Conservation (phyloP, 805 yeast species). For the Pichia californica region DNA sequence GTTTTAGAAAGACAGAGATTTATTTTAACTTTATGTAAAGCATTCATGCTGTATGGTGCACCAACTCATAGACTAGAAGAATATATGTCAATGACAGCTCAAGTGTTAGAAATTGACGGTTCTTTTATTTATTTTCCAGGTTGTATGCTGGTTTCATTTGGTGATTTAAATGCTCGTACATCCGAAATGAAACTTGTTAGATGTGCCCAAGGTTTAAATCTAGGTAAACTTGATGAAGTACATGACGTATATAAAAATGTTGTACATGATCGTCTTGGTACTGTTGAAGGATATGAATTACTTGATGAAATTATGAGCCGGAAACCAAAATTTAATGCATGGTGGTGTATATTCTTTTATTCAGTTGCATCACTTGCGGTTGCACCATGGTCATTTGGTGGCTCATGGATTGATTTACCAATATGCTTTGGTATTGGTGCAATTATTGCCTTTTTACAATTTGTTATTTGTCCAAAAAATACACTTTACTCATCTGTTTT, state of each 20-base stretch:
- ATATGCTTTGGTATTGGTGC: conserved; percentile 73
- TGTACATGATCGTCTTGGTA: conserved; percentile 82
- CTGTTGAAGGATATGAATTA: conserved; percentile 73
- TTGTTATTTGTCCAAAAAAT: conserved; percentile 72
- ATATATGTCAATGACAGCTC: conserved; percentile 84
- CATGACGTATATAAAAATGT: conserved; percentile 84
- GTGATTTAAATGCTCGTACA: conserved; percentile 90
- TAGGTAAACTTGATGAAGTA: conserved; percentile 72
- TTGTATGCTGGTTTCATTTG: conserved; percentile 89
- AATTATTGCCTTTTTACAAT: conserved; percentile 79
- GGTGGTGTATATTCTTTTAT: conserved; percentile 72
- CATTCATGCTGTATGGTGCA: conserved; percentile 90
- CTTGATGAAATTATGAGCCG: conserved; percentile 61
- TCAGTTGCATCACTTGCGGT: conserved; percentile 78
- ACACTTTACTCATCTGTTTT: conserved; percentile 82
- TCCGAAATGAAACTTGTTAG: conserved; percentile 88
- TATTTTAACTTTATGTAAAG: conserved; percentile 77
- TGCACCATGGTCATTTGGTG: conserved; percentile 82
- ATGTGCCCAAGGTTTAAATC: conserved; percentile 81
- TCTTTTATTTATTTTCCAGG: conserved; percentile 92
- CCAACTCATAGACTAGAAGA: conserved; percentile 95
- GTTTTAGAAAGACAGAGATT: conserved; percentile 82
- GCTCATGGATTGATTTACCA: conserved; percentile 86
- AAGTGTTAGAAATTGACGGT: conserved; percentile 89
- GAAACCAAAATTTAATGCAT: conserved; percentile 61